Percentiles rank a stretch among this genome's conserved stretches.
Evolutionary conservation across 441 rosid species (phyloP).

Genomic region (Gossypium aridum): DNA sequence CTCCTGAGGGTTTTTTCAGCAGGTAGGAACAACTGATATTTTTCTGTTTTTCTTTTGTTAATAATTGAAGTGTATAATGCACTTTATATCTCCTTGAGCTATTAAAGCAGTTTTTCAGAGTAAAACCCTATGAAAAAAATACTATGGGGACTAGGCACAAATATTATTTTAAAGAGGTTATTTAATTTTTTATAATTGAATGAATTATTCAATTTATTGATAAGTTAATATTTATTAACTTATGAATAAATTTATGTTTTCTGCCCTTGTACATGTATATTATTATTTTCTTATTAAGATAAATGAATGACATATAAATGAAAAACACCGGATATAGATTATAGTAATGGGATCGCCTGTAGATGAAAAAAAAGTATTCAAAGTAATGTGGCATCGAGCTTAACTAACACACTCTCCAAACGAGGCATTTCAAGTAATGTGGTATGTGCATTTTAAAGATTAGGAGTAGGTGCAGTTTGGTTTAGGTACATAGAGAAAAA

Average conservation of each 20-base stretch:
- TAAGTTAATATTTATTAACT: neutral
- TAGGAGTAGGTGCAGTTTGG: neutral
- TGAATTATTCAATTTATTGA: neutral
- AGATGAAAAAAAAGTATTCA: neutral
- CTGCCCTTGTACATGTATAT: neutral
- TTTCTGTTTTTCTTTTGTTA: neutral
- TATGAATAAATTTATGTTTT: conserved; percentile 1
- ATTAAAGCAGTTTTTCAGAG: neutral
- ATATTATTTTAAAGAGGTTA: neutral
- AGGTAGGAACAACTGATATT: conserved; percentile 42
- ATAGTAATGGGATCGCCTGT: neutral
- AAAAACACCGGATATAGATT: neutral
- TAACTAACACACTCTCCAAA: neutral
- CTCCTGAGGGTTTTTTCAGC: conserved; percentile 85
- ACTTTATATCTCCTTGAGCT: neutral
- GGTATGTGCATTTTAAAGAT: neutral
- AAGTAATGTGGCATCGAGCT: too few species aligned
- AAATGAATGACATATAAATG: neutral
- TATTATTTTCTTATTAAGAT: neutral
- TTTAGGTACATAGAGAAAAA: neutral
- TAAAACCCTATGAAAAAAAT: neutral
- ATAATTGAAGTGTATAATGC: neutral
- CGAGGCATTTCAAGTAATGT: neutral
- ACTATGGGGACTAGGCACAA: neutral
- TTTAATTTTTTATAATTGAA: neutral